Evolutionary conservation across 2,329 filamentous ascomycete species (phyloP), one percentile per base, ranked within the genome.

Genomic region (Diaporthe sp.): DNA sequence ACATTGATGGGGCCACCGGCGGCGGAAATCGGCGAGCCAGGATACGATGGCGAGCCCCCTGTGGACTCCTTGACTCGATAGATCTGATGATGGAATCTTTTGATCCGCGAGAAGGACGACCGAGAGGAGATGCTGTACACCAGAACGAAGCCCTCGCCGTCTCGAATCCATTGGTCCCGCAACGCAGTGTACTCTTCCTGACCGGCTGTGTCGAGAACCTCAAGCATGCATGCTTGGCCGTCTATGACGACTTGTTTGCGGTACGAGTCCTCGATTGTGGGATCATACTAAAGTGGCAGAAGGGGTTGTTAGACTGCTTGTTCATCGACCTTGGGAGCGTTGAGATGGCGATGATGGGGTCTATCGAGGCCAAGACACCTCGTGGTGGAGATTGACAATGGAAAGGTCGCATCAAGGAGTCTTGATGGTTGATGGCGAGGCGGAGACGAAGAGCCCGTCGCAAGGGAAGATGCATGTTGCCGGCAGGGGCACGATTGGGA

Each of bases 101-200:
- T 95, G 88, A 99, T 98, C 83, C 96, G 94, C 75, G 94, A 93
- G 84, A 98, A 98, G 28, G 96, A 98, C 47, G 96, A 96, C 81
- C 97, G 94, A 71, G 96, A 98, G 20, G 97, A 98, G 86, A 99
- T 98, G 88, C 95, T 98, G 89, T 99, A 98, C 79, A 99, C 97
- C 77, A 99, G 90, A 42, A 99, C 95, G 83, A 98, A 98, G 28
- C 97, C 97, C 85, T 99, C 97, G 79, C 97, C 96, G 83, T 98
- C 96, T 80, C 97, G 92, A 84, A 98, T 98, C 96, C 96, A 98
- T 87, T 98, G 97, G 84, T 98, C 97, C 82, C 97, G 91, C 81
- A 98, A 88, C 63, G 97, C 97, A 78, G 96, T 98, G 86, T 98
- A 99, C 87, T 99, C 97, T 87, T 99, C 97, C 85, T 99, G 97